Conservation (phyloP, 106 monocot species). For the Dioscorea dumetorum region DNA sequence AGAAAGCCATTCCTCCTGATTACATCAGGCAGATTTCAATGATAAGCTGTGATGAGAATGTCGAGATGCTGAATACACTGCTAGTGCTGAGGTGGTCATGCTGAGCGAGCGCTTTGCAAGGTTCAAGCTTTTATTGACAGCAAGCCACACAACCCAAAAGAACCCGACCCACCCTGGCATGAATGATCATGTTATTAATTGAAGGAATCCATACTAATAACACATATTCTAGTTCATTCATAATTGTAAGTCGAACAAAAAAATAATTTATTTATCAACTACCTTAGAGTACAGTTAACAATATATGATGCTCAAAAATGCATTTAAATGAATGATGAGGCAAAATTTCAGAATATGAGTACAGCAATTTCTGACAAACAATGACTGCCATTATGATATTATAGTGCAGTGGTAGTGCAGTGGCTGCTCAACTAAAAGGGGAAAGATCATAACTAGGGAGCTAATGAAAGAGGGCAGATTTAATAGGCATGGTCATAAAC, state of each 20-base stretch:
- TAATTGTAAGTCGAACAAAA: neutral
- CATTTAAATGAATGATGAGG: no score
- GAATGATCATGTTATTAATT: neutral
- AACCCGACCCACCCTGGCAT: slow-evolving; percentile 84
- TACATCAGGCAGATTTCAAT: neutral
- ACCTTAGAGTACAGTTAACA: neutral
- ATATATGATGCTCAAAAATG: no score
- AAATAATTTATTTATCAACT: neutral
- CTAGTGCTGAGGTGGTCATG: slow-evolving; percentile 40
- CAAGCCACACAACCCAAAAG: slow-evolving; percentile 47
- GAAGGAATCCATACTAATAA: neutral
- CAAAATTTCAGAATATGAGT: no score
- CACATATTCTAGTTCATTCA: neutral
- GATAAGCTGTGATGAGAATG: neutral
- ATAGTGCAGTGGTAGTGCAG: no score
- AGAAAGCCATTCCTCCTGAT: no score
- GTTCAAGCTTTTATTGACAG: slow-evolving; percentile 51
- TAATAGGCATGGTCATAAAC: no score
- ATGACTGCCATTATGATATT: no score
- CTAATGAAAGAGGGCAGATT: no score
- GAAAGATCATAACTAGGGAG: no score
- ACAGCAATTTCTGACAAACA: no score
- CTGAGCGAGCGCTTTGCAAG: slow-evolving; percentile 48
- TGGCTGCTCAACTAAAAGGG: no score
- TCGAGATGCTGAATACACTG: slow-evolving; percentile 25